phyloP scores from a whole-genome alignment of 768 basidiomycete species.

The Pulveroboletus sp. region DNA sequence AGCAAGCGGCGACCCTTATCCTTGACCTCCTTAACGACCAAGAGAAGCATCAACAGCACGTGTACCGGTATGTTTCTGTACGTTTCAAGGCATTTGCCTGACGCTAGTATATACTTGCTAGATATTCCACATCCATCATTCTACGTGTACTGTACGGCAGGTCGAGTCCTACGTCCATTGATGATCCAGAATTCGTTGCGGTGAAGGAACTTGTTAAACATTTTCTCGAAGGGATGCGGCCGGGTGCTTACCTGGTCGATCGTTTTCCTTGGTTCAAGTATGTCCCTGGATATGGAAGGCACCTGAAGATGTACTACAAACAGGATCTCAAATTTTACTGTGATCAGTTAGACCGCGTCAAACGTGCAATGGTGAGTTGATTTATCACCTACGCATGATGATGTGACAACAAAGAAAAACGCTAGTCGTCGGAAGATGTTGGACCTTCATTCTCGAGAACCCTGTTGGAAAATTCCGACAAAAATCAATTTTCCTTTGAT shows the following conservation, averaged over 20 bases:
- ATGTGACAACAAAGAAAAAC: not conserved
- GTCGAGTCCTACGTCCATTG: constrained; percentile 9
- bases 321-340: constrained; percentile 54
- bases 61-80: constrained; percentile 43
- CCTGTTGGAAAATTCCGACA: constrained; percentile 46
- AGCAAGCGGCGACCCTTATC: constrained; percentile 23
- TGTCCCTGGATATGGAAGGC: constrained; percentile 57
- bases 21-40: constrained; percentile 33
- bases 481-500: constrained; percentile 47
- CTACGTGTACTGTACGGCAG: constrained; percentile 26
- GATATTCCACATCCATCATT: constrained; percentile 27
- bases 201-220: constrained; percentile 19
- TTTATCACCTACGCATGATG: accelerated
- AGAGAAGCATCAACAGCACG: constrained; percentile 37
- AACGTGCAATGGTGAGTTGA: constrained; percentile 38
- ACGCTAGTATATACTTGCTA: constrained; percentile 3
- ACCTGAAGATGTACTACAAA: constrained; percentile 48
- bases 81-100: not conserved
- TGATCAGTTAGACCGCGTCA: constrained; percentile 43
- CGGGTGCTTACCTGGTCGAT: constrained; percentile 36
- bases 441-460: constrained; percentile 47
- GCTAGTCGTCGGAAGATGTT: constrained; percentile 11
- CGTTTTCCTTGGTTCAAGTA: constrained; percentile 36
- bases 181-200: constrained; percentile 24
- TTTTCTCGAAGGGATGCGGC: constrained; percentile 29